Percentiles rank a stretch among this genome's conserved stretches.
Conservation (phyloP, 192 early-diverging fungal genomes). For the Chytriomyces confervae region DNA sequence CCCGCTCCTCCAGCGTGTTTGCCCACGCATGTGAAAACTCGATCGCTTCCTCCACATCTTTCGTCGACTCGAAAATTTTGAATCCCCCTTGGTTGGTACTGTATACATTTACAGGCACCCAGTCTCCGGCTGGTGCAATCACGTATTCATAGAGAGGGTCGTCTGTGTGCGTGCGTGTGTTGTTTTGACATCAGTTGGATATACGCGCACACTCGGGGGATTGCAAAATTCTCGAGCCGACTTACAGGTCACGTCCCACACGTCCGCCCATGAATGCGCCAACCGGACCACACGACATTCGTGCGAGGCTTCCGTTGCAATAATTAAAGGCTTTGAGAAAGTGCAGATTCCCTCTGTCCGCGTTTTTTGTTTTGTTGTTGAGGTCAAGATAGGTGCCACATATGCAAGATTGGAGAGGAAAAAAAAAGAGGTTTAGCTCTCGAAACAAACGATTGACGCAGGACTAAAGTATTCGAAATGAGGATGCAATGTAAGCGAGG, state of each 20-base stretch:
- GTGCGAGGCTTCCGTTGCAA: constrained; percentile 15
- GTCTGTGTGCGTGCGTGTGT: neutral
- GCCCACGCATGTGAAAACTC: constrained; percentile 12
- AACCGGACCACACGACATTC: constrained; percentile 12
- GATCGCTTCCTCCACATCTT: neutral
- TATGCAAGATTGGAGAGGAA: no score
- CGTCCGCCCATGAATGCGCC: constrained; percentile 34
- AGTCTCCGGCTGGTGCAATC: neutral
- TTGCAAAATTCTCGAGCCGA: neutral
- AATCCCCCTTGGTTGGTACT: constrained; percentile 19
- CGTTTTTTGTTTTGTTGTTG: neutral
- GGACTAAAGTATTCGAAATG: no score
- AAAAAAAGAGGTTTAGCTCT: no score
- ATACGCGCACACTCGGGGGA: neutral
- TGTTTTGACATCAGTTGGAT: neutral
- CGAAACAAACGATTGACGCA: no score
- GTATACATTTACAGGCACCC: constrained; percentile 16
- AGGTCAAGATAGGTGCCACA: no score
- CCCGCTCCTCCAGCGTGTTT: neutral
- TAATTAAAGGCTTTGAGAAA: constrained; percentile 26
- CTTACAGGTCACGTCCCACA: constrained; percentile 25
- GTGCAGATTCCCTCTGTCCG: constrained; percentile 17
- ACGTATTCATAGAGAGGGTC: constrained; percentile 31
- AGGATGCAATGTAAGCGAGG: no score
- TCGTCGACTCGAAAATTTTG: neutral